phyloP scores from a whole-genome alignment of 2,329 filamentous ascomycete species.

The Colletotrichum aenigma region DNA sequence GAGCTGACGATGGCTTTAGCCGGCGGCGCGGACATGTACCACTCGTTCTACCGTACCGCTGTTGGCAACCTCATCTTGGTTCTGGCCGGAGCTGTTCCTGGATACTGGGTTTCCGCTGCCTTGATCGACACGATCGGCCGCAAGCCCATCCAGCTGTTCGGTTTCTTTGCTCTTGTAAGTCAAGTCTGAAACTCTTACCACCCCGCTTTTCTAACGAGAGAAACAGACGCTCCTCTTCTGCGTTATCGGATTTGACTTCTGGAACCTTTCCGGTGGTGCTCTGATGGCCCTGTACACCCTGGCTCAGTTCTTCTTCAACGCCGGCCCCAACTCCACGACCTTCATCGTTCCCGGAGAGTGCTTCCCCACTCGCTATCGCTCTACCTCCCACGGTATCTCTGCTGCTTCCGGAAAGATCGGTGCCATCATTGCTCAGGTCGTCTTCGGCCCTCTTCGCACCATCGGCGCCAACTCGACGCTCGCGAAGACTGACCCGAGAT shows the following conservation, averaged over 20 bases:
- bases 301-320: slow-evolving; percentile 9
- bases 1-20: slow-evolving; percentile 26
- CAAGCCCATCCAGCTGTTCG: slow-evolving; percentile 72
- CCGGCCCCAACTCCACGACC: slow-evolving; percentile 64
- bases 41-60: slow-evolving; percentile 74
- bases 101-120: slow-evolving; percentile 81
- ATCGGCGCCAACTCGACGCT: slow-evolving; percentile 47
- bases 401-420: slow-evolving; percentile 65
- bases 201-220: background rate
- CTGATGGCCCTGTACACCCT: slow-evolving; percentile 6
- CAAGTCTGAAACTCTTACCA: background rate
- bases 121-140: slow-evolving; percentile 76
- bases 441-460: slow-evolving; percentile 49
- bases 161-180: slow-evolving; percentile 42
- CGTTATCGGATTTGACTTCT: slow-evolving; percentile 54
- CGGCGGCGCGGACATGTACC: slow-evolving; percentile 61
- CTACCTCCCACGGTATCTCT: slow-evolving; percentile 65
- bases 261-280: slow-evolving; percentile 17
- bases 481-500: slow-evolving; percentile 26
- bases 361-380: slow-evolving; percentile 67
- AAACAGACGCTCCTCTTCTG: slow-evolving; percentile 46
- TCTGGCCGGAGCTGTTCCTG: slow-evolving; percentile 78
- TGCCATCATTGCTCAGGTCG: slow-evolving; percentile 55
- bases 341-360: slow-evolving; percentile 69
- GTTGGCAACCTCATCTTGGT: slow-evolving; percentile 81